Evolutionary conservation across 305 asterid genomes (phyloP), one percentile per base, ranked within the genome.

Genomic region (Fraxinus dipetala): DNA sequence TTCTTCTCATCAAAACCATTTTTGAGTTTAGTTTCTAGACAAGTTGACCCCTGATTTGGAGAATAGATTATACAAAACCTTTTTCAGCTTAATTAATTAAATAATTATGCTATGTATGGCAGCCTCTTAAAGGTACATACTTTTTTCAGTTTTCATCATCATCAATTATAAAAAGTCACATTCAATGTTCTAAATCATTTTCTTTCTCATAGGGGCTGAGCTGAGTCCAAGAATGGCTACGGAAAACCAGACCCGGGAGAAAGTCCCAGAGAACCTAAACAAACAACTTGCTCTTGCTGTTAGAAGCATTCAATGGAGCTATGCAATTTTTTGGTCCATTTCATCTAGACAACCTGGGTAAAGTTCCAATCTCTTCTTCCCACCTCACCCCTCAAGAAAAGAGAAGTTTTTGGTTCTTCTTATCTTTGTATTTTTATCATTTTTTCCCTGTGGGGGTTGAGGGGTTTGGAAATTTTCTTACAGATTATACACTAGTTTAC

Each of bases 281-380:
- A 88, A 86, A 77, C 89, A 87, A 81, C 96, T 95, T 84, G 97
- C 96, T 83, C 82, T 91, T 84, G 94, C 97, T 86, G 92, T 91
- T 80, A 93, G 91, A 90, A 89, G 89, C 87, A 91, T 94, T 82
- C 95, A 93, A 76, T 95, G 99, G 99, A 92, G 96, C 87, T 95
- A 95, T 89, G 97, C 92, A 24, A 91, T 95, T 35, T 94, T 93
- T 89, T 95, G 99, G 99, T 91, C 99, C 56, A 35, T 75, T 87
- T 89, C 98, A 43, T 79, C 94, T 72, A 80, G 48, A 77, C 88
- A 92, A 77, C 90, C 90, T 6, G 97, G 98, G 99, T 95, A 94
- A 81, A 82, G 16, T 1, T 85, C 70, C 78, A 54, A 32, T 77
- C 83, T 87, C 81, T 77, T 56, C 43, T 76, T 22, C 75, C 75